Evolutionary conservation across 495 filamentous ascomycete species (phyloP).

Genomic region (Aspergillus ostianus): DNA sequence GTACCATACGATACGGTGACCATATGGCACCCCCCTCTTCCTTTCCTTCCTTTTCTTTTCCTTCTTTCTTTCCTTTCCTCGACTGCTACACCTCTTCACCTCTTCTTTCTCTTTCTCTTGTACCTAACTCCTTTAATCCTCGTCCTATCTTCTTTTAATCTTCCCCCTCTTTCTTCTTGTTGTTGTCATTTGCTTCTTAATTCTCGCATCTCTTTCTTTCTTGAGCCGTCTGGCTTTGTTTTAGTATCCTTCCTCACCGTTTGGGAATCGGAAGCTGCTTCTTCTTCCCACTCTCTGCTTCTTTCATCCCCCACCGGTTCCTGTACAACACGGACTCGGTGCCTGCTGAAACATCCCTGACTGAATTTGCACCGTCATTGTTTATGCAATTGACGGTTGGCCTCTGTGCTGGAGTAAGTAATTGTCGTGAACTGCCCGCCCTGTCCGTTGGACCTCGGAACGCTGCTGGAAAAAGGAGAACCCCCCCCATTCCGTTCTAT

Average conservation of each 20-base stretch:
- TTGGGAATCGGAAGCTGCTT: not conserved
- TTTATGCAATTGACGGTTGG: not conserved
- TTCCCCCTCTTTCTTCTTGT: not conserved
- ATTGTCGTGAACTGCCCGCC: not conserved
- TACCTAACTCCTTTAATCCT: conserved; percentile 10
- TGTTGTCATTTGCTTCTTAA: not conserved
- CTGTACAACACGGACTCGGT: not conserved
- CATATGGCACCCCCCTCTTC: conserved; percentile 1
- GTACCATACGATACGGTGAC: not conserved
- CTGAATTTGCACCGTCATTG: not conserved
- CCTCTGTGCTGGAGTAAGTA: not conserved
- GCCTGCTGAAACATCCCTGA: not conserved
- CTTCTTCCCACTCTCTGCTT: conserved; percentile 3
- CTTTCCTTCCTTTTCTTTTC: conserved; percentile 29
- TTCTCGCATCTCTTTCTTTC: not conserved
- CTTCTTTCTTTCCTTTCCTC: conserved; percentile 26
- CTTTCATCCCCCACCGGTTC: not conserved
- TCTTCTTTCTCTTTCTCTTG: conserved; percentile 12
- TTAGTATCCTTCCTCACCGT: not conserved
- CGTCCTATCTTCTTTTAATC: conserved; percentile 5
- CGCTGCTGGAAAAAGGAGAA: conserved; percentile 13
- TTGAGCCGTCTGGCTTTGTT: not conserved
- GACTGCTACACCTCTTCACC: conserved; percentile 13
- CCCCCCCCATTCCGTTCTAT: conserved; percentile 6
- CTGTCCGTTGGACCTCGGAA: conserved; percentile 4